Percentiles rank a stretch among this genome's conserved stretches.
Evolutionary conservation across 2,329 filamentous ascomycete species (phyloP).

Genomic region (Cephalotrichum gorgonifer): DNA sequence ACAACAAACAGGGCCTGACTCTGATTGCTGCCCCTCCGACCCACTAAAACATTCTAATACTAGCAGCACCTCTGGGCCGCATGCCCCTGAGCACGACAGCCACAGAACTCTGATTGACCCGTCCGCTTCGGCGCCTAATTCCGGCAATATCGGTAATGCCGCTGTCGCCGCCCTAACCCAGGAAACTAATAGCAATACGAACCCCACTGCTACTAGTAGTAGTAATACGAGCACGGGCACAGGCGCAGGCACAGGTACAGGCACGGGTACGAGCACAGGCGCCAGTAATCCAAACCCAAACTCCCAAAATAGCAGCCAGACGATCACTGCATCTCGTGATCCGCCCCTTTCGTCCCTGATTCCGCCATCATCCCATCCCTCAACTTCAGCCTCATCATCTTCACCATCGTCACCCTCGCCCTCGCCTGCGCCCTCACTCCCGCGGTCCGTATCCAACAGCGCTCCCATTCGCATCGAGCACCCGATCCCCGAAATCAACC

Average conservation of each 20-base stretch:
- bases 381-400: not conserved
- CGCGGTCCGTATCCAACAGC: slow-evolving; percentile 23
- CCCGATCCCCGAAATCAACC: slow-evolving; percentile 51
- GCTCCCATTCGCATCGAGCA: slow-evolving; percentile 39
- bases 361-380: not conserved
- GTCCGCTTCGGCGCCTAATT: too few species aligned
- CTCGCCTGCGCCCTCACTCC: slow-evolving; percentile 8
- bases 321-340: not conserved
- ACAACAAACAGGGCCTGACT: not conserved
- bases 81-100: not conserved
- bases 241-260: too few species aligned
- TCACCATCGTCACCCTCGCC: slow-evolving; percentile 6
- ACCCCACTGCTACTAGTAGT: too few species aligned
- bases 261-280: too few species aligned
- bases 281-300: not conserved
- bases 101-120: not conserved
- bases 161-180: too few species aligned
- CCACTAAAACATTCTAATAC: not conserved
- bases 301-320: not conserved
- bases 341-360: not conserved
- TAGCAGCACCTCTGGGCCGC: not conserved
- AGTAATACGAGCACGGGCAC: too few species aligned
- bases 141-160: too few species aligned
- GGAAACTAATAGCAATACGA: too few species aligned
- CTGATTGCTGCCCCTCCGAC: not conserved